phyloP scores from a whole-genome alignment of 2,329 filamentous ascomycete genomes.

The Fusarium decemcellulare region DNA sequence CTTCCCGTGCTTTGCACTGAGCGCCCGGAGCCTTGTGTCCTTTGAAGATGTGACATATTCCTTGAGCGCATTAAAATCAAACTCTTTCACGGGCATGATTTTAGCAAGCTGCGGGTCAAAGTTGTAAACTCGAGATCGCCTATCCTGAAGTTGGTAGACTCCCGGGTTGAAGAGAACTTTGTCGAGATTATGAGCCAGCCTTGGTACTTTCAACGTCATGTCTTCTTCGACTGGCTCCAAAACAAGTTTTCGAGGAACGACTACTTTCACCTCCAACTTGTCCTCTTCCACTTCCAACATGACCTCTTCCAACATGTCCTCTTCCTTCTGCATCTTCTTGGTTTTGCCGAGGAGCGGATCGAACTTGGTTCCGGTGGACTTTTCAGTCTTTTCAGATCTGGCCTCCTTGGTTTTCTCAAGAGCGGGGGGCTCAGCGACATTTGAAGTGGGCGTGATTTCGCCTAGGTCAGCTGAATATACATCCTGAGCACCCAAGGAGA shows the following conservation, averaged over 20 bases:
- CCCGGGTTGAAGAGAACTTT: slow-evolving; percentile 96
- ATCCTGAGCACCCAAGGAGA: not conserved
- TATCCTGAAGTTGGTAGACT: slow-evolving; percentile 92
- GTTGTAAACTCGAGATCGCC: slow-evolving; percentile 90
- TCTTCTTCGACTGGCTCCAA: slow-evolving; percentile 51
- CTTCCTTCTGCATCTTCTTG: slow-evolving; percentile 8
- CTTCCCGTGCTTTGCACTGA: slow-evolving; percentile 76
- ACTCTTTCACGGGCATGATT: slow-evolving; percentile 94
- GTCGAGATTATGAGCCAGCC: slow-evolving; percentile 81
- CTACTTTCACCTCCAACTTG: slow-evolving; percentile 46
- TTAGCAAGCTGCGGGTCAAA: slow-evolving; percentile 95
- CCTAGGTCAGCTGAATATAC: slow-evolving; percentile 2
- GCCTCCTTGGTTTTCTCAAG: not conserved
- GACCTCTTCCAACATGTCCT: slow-evolving; percentile 17
- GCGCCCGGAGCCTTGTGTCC: slow-evolving; percentile 78
- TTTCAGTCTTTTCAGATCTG: slow-evolving; percentile 5
- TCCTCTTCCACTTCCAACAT: slow-evolving; percentile 15
- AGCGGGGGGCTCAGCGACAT: not conserved
- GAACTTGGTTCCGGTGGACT: not conserved
- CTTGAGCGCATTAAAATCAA: slow-evolving; percentile 90
- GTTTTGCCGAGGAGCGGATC: not conserved
- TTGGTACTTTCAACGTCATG: slow-evolving; percentile 63
- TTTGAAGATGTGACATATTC: slow-evolving; percentile 93
- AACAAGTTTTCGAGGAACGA: slow-evolving; percentile 44
- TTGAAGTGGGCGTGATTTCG: not conserved